Evolutionary conservation across 371 early-diverging fungal genomes (phyloP), one percentile per base, ranked within the genome.

Genomic region (Mortierella sp.): DNA sequence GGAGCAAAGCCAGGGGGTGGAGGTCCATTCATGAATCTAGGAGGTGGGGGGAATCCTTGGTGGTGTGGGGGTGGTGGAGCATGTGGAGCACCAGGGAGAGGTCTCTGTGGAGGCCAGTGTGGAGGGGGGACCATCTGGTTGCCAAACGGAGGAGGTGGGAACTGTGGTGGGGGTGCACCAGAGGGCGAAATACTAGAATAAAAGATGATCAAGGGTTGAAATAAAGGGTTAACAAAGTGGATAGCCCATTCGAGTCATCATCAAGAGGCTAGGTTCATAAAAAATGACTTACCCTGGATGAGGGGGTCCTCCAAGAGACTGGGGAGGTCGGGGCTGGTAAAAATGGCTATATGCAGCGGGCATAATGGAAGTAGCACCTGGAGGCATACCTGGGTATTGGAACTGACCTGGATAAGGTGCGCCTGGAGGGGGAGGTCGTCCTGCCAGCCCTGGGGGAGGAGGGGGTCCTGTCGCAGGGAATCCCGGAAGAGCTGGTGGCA

Each of bases 311-410:
- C 76, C 76, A 26, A 30, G 70, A 21, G 71, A 68, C 52, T 71
- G 76, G 56, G 71, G 70, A 46, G 76, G 76, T 47, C 76, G 60
- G 16, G 76, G 76, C 51, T 76, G 76, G 25, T 76, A 76, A 68
- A 76, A 76, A 64, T 76, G 76, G 52, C 76, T 76, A 76, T 76
- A 76, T 37, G 76, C 76, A 76, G 76, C 76, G 64, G 76, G 76
- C 76, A 76, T 76, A 9, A 76, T 63, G 64, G 76, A 76, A 71
- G 76, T 71, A 75, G 75, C 75, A 71, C 71, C 76, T 71, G 66
- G 76, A 19, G 76, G 76, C 71, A 76, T 71, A 76, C 76, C 76
- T 70, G 76, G 76, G 57, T 76, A 76, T 68, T 68, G 74, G 60
- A 70, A 76, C 76, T 76, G 76, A 71, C 76, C 76, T 76, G 76